These are phyloP conservation scores for Silene conica DNA, from an alignment of 148 eudicot genomes.

Conservation along the genomic window DNA sequence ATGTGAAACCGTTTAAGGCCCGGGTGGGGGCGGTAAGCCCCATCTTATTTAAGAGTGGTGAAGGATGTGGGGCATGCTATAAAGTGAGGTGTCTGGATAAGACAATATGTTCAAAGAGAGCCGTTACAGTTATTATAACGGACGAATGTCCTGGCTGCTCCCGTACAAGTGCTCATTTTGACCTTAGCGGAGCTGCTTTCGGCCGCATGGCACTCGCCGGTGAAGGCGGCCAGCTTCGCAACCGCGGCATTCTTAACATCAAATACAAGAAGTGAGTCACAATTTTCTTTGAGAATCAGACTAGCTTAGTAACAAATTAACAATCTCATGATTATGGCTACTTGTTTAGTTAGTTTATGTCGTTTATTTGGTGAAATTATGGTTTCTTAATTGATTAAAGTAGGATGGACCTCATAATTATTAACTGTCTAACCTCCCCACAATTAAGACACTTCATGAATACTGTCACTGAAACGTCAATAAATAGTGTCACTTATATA, in stretches of 20 bases:
- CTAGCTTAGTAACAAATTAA: background rate
- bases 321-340: too few relatives aligned
- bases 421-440: too few relatives aligned
- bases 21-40: slow-evolving; percentile 88
- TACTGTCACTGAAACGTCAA: too few relatives aligned
- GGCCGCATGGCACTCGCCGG: slow-evolving; percentile 76
- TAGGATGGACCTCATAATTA: too few relatives aligned
- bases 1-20: slow-evolving; percentile 82
- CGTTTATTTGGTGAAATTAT: too few relatives aligned
- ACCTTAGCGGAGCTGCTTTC: slow-evolving; percentile 92
- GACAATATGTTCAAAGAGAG: slow-evolving; percentile 66
- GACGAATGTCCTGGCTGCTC: slow-evolving; percentile 94
- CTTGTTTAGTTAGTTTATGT: too few relatives aligned
- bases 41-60: slow-evolving; percentile 71
- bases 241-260: slow-evolving; percentile 62
- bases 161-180: slow-evolving; percentile 58
- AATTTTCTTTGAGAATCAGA: background rate
- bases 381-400: too few relatives aligned
- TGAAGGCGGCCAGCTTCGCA: slow-evolving; percentile 46
- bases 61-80: slow-evolving; percentile 97
- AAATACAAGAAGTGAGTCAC: slow-evolving; percentile 51
- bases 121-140: slow-evolving; percentile 84
- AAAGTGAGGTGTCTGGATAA: slow-evolving; percentile 80
- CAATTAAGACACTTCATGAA: too few relatives aligned
- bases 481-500: too few relatives aligned